Percentiles rank a stretch among this genome's conserved stretches.
These are phyloP conservation scores for Saccharum spontaneum DNA, from an alignment of 176 grass and related monocot genomes.

Conservation along the genomic window DNA sequence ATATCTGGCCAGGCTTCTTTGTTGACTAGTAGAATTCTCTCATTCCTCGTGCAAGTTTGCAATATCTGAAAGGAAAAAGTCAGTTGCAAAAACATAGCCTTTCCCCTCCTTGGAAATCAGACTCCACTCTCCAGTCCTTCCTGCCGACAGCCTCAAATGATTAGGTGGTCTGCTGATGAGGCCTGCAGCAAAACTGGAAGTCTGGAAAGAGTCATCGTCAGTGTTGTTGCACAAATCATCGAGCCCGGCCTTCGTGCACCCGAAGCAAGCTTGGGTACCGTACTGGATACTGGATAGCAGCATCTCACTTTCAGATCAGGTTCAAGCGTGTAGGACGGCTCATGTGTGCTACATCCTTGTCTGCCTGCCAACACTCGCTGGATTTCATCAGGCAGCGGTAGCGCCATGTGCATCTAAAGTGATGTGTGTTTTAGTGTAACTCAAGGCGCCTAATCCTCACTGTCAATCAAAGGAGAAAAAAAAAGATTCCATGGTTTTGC, in stretches of 20 bases:
- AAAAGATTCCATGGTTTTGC: conserved; percentile 7
- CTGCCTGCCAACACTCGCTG: conserved; percentile 10
- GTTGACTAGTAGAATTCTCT: background rate
- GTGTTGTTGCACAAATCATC: conserved; percentile 27
- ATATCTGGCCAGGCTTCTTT: conserved; percentile 3
- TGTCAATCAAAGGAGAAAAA: background rate
- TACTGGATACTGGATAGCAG: background rate
- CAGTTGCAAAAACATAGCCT: background rate
- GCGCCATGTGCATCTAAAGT: conserved; percentile 33
- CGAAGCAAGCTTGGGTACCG: conserved; percentile 14
- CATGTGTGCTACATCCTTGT: conserved; percentile 32
- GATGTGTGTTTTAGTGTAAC: conserved; percentile 18
- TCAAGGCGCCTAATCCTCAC: conserved; percentile 24
- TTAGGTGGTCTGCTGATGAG: background rate
- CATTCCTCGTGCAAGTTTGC: background rate
- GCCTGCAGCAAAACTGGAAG: background rate
- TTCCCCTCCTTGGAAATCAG: background rate
- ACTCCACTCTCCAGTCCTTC: background rate
- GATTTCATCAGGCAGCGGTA: background rate
- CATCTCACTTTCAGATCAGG: conserved; percentile 27
- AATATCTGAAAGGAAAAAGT: conserved; percentile 27
- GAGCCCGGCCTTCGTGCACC: background rate
- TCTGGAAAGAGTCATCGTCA: conserved; percentile 18
- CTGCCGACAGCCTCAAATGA: background rate
- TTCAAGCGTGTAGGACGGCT: conserved; percentile 26